A percentile compares a stretch with the other conserved stretches of the same genome.
These are phyloP conservation scores for Hypericum perforatum DNA, from an alignment of 345 rosid species.

Conservation along the genomic window DNA sequence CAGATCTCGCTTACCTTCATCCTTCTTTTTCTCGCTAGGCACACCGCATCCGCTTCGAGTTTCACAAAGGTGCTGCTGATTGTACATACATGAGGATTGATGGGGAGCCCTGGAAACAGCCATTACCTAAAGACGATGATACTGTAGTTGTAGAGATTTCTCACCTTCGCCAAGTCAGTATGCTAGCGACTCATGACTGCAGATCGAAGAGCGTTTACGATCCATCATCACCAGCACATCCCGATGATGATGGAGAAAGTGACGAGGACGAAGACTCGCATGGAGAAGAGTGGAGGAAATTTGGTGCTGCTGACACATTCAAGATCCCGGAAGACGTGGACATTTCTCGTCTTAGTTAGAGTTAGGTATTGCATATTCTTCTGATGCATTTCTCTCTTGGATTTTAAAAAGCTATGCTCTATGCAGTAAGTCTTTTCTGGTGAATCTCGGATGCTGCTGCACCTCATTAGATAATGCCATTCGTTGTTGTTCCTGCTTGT, in stretches of 20 bases:
- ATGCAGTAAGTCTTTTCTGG: background rate
- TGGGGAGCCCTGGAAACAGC: conserved; percentile 81
- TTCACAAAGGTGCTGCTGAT: conserved; percentile 43
- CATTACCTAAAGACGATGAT: conserved; percentile 51
- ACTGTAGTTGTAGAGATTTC: conserved; percentile 53
- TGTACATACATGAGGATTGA: conserved; percentile 67
- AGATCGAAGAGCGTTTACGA: conserved; percentile 35
- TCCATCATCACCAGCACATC: conserved; percentile 21
- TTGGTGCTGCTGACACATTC: conserved; percentile 59
- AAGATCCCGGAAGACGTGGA: conserved; percentile 42
- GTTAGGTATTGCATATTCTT: background rate
- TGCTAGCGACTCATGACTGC: conserved; percentile 50
- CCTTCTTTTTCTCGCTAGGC: conserved; percentile 28
- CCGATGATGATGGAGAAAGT: conserved; percentile 7
- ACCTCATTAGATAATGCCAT: too few species aligned
- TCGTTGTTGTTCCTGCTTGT: too few species aligned
- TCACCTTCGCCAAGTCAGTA: conserved; percentile 44
- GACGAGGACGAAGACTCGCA: conserved; percentile 24
- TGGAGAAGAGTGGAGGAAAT: conserved; percentile 47
- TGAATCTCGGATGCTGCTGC: too few species aligned
- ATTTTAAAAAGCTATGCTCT: background rate
- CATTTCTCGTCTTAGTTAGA: conserved; percentile 35
- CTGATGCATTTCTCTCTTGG: background rate
- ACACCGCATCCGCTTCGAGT: conserved; percentile 47
- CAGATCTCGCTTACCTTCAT: background rate